Percentiles rank a stretch among this genome's conserved stretches.
phyloP scores from a whole-genome alignment of 495 filamentous ascomycete species.

The Penicillium steckii region DNA sequence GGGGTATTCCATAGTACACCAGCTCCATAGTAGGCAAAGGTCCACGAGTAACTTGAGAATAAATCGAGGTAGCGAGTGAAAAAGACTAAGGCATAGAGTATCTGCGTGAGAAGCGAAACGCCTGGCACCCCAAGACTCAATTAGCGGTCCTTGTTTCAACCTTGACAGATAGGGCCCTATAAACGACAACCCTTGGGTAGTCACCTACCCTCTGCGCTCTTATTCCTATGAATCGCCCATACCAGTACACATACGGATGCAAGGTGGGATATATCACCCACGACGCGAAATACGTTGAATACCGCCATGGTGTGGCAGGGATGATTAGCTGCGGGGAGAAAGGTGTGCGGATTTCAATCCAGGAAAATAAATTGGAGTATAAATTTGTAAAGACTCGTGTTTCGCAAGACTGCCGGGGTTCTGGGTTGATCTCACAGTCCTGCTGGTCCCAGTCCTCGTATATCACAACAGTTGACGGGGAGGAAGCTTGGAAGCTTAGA shows the following conservation, averaged over 20 bases:
- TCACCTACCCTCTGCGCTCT: constrained; percentile 76
- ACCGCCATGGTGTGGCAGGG: constrained; percentile 26
- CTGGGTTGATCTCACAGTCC: not conserved
- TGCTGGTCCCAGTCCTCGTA: not conserved
- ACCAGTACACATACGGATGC: constrained; percentile 86
- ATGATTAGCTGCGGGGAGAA: constrained; percentile 6
- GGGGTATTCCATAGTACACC: constrained; percentile 52
- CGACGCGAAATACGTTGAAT: constrained; percentile 71
- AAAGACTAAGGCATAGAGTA: constrained; percentile 85
- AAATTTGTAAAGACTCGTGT: not conserved
- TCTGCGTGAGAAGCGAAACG: constrained; percentile 91
- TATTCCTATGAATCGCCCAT: constrained; percentile 85
- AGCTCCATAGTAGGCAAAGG: constrained; percentile 2
- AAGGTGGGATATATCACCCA: constrained; percentile 81
- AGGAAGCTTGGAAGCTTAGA: constrained; percentile 2
- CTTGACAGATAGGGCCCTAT: not conserved
- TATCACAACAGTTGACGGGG: not conserved
- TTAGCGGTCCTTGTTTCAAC: not conserved
- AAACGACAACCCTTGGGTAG: not conserved
- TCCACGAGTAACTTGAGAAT: constrained; percentile 47
- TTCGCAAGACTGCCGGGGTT: not conserved
- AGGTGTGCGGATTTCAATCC: not conserved
- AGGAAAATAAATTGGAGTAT: not conserved
- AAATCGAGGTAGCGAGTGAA: constrained; percentile 84
- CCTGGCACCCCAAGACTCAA: constrained; percentile 47